Evolutionary conservation across 305 asterid genomes (phyloP).

Genomic region (Euphrasia arctica): DNA sequence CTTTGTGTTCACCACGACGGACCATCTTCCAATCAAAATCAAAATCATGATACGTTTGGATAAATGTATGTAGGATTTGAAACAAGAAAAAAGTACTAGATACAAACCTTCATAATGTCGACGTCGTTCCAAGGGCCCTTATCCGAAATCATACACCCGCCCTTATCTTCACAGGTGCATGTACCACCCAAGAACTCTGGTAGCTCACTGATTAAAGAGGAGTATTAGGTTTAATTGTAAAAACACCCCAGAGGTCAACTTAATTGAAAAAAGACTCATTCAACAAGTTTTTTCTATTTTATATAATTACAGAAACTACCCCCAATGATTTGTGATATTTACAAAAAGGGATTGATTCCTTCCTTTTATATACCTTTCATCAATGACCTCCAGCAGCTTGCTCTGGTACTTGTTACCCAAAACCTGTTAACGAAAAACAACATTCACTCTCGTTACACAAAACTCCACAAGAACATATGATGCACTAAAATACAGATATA

Average conservation of each 20-base stretch:
- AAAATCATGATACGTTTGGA: conserved; percentile 5
- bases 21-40: conserved; percentile 56
- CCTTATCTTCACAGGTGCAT: conserved; percentile 56
- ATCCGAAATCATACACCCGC: conserved; percentile 62
- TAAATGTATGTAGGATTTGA: too few species aligned
- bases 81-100: neutral
- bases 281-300: too few species aligned
- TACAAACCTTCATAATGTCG: conserved; percentile 55
- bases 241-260: neutral
- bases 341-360: neutral
- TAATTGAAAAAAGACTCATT: neutral
- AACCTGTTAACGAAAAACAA: conserved; percentile 39
- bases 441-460: conserved; percentile 12
- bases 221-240: neutral
- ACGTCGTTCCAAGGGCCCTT: conserved; percentile 70
- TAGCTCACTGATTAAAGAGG: conserved; percentile 57
- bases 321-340: too few species aligned
- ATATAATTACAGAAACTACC: neutral
- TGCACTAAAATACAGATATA: neutral
- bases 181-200: conserved; percentile 71
- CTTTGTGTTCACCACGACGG: conserved; percentile 64
- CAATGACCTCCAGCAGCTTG: conserved; percentile 76
- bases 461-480: neutral
- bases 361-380: conserved; percentile 47
- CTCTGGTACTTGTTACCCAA: conserved; percentile 77